Base-by-base conservation (phyloP, 1,284 basidiomycete genomes). In the Trichosporon asahii region DNA sequence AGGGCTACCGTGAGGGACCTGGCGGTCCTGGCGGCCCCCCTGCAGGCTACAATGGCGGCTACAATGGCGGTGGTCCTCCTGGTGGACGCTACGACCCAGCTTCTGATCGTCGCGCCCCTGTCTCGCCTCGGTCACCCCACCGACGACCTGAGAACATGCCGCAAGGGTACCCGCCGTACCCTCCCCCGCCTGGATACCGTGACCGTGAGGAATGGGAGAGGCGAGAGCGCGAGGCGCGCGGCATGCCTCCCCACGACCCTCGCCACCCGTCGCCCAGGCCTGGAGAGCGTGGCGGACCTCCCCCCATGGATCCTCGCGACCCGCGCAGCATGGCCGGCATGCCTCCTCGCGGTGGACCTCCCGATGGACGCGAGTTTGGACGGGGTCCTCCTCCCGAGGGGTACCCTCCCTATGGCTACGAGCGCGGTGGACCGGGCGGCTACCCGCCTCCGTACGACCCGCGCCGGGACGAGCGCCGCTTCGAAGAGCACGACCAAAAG, bases 201-300 rank as follows among this genome's bases (percentile, higher is more conserved):
- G 77, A 78, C 37, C 79, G 84, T 40, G 79, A 81, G 49, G 77
- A 78, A 37, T 80, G 84, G 68, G 79, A 81, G 64, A 75, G 78
- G 7, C 77, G 78, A 15, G 83, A 83, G n/a, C 76, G 82, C 49
- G 83, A 83, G 44, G 68, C 71, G 18, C 72, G 72, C 29, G 73
- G 61, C n/a, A 57, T 74, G 66, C 64, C 67, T 0, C 74, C 72
- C 7, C 66, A 71, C 65, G 78, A 78, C 53, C 74, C 72, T 12
- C 73, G 76, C 23, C 76, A 78, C 1, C 78, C 77, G 12, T 80
- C 80, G 1, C 79, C 79, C 7, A 70, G 81, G 53, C 71, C 78
- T 67, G 69, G 65, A 3, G 78, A 81, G 53, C 73, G 77, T 37
- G 68, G 66, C 14, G 57, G 57, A 7, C 57, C 57, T 0, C 71